A percentile compares a stretch with the other conserved stretches of the same genome.
These are phyloP conservation scores for Cyberlindnera maclurae DNA, from an alignment of 805 yeast genomes.

Conservation along the genomic window DNA sequence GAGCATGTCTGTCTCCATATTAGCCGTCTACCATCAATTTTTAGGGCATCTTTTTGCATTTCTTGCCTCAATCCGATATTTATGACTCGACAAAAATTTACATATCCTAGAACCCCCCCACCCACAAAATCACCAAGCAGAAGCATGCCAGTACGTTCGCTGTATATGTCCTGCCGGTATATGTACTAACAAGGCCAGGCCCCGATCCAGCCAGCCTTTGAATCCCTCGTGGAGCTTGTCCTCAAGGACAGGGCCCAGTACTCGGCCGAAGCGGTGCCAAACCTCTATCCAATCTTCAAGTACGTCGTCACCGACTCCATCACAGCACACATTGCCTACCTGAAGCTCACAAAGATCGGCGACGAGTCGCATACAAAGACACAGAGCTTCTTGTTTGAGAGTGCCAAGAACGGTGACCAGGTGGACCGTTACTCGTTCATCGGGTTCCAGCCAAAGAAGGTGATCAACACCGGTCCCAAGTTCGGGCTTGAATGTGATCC, in stretches of 20 bases:
- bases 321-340: conserved; percentile 86
- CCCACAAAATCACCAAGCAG: not conserved
- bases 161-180: not conserved
- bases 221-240: conserved; percentile 35
- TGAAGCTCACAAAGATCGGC: conserved; percentile 64
- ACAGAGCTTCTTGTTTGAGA: conserved; percentile 79
- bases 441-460: conserved; percentile 78
- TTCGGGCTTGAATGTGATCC: conserved; percentile 62
- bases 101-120: not conserved
- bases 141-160: conserved; percentile 4
- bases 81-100: too few species aligned
- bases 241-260: conserved; percentile 27
- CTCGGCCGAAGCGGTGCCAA: conserved; percentile 33
- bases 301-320: conserved; percentile 68
- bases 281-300: conserved; percentile 76
- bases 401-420: conserved; percentile 83
- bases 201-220: conserved; percentile 45
- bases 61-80: too few species aligned
- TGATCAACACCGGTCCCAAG: conserved; percentile 75
- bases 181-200: conserved; percentile 6
- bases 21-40: too few species aligned
- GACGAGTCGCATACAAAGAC: conserved; percentile 40
- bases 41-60: too few species aligned
- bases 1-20: too few species aligned
- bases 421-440: conserved; percentile 87